Evolutionary conservation across 1,139 yeast species (phyloP).

Genomic region (Yarrowia galli): DNA sequence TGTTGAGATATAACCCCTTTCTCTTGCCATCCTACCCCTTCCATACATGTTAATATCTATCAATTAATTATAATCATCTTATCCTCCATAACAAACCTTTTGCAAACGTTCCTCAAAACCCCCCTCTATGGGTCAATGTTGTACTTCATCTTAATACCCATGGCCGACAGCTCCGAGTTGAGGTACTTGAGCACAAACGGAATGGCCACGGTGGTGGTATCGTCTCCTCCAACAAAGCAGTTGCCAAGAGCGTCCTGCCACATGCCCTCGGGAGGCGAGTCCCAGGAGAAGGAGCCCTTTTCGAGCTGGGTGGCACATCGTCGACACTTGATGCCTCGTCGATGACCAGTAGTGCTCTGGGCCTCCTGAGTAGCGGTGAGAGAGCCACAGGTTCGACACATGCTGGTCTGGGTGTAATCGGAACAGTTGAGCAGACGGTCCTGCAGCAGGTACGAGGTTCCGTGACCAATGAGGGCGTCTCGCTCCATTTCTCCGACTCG

Average conservation of each 20-base stretch:
- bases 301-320: constrained; percentile 72
- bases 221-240: constrained; percentile 87
- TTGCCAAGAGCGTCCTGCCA: constrained; percentile 99
- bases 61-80: constrained; percentile 21
- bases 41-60: constrained; percentile 13
- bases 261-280: constrained; percentile 54
- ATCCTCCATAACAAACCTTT: neutral
- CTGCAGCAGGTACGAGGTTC: constrained; percentile 94
- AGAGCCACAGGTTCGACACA: constrained; percentile 95
- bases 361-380: constrained; percentile 86
- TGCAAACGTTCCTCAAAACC: too few species aligned
- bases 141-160: constrained; percentile 95
- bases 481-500: constrained; percentile 99
- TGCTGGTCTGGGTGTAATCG: constrained; percentile 89
- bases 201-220: constrained; percentile 92
- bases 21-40: too few species aligned
- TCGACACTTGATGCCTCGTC: constrained; percentile 84
- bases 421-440: constrained; percentile 95
- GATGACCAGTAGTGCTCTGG: constrained; percentile 87
- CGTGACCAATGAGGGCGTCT: constrained; percentile 98
- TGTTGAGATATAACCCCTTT: too few species aligned
- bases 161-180: constrained; percentile 94
- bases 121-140: constrained; percentile 60
- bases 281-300: constrained; percentile 50
- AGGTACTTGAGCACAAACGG: constrained; percentile 95